A percentile compares a stretch with the other conserved stretches of the same genome.
Evolutionary conservation across 257 asterid genomes (phyloP).

Genomic region (Salvia hispanica): DNA sequence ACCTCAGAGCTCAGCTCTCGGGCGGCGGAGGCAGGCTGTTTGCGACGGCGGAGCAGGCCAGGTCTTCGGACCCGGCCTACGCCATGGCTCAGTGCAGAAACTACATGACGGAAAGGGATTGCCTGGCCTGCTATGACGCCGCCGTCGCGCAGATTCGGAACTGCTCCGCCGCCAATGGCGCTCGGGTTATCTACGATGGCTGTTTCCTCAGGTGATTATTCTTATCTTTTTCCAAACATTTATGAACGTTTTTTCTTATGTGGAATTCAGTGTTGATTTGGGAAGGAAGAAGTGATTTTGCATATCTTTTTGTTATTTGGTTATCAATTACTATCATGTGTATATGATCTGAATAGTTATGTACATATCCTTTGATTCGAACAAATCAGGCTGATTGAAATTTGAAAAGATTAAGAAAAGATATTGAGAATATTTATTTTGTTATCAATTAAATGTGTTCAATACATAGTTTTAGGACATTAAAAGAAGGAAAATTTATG

Average conservation of each 20-base stretch:
- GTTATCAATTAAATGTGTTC: no score
- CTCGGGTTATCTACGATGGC: conserved; percentile 81
- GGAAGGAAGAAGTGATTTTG: background rate
- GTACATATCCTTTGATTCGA: no score
- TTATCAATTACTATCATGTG: no score
- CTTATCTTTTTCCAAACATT: background rate
- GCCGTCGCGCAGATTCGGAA: conserved; percentile 66
- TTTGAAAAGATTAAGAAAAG: no score
- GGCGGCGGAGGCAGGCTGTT: conserved; percentile 40
- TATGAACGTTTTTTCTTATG: background rate
- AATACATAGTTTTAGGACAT: no score
- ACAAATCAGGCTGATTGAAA: no score
- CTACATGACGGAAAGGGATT: conserved; percentile 56
- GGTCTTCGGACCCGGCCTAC: conserved; percentile 65
- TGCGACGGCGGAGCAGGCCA: conserved; percentile 68
- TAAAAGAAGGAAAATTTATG: no score
- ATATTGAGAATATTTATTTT: no score
- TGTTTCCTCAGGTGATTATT: conserved; percentile 72
- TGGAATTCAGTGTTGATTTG: background rate
- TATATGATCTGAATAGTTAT: no score
- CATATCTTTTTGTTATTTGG: no score
- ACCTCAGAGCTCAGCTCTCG: conserved; percentile 54
- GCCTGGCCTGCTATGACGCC: conserved; percentile 72
- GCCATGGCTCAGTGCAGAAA: conserved; percentile 81
- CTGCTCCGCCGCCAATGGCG: conserved; percentile 82